Conservation (phyloP, 1,284 basidiomycete genomes). For the Pulveroboletus ridleyi region DNA sequence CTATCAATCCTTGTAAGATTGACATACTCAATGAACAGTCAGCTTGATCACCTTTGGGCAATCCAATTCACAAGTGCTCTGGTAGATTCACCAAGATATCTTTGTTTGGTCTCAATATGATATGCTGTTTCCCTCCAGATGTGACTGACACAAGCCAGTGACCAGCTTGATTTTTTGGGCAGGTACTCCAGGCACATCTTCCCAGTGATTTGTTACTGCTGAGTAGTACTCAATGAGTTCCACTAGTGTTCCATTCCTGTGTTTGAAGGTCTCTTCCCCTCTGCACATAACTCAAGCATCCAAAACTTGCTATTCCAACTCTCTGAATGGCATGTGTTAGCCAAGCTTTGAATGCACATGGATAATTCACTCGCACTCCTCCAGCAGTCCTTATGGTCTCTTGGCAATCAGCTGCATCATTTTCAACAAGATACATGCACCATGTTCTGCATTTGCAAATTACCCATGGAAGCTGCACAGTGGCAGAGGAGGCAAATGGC, state of each 20-base stretch:
- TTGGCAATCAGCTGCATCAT: neutral
- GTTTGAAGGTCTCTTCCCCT: neutral
- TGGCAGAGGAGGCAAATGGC: constrained; percentile 3
- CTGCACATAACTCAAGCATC: neutral
- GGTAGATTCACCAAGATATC: constrained; percentile 9
- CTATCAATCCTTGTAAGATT: neutral
- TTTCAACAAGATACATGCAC: constrained; percentile 2
- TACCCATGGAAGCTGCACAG: neutral
- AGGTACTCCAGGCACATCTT: no score
- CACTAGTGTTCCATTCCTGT: neutral
- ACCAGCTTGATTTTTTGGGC: neutral
- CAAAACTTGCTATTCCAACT: neutral
- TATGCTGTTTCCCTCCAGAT: constrained; percentile 7
- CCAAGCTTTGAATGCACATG: neutral
- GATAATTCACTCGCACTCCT: neutral
- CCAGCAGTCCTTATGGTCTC: constrained; percentile 1
- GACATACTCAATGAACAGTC: no score
- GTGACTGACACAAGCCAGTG: neutral
- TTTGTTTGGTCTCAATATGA: constrained; percentile 1
- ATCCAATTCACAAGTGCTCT: no score
- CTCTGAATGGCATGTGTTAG: neutral
- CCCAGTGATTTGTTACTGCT: no score
- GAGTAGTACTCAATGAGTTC: neutral
- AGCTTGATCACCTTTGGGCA: no score
- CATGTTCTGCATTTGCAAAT: neutral